Evolutionary conservation across 192 early-diverging fungal genomes (phyloP).

Genomic region (Rhizoclosmatium globosum): DNA sequence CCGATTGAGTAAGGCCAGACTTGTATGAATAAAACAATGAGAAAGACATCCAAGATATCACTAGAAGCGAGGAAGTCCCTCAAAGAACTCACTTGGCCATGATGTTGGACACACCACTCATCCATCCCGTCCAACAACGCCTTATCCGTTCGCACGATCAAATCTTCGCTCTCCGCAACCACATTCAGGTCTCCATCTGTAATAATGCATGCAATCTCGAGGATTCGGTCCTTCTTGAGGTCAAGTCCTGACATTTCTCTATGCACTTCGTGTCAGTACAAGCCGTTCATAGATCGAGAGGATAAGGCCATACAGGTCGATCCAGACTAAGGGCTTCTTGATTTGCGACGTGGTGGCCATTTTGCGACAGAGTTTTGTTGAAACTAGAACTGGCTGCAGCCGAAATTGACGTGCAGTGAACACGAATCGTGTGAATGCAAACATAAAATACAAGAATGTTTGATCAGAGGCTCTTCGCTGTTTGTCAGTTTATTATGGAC

Average conservation of each 20-base stretch:
- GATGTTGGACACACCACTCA: constrained; percentile 88
- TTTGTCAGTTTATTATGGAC: too few species aligned
- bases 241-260: constrained; percentile 81
- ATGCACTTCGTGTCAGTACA: not conserved
- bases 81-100: constrained; percentile 66
- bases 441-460: too few species aligned
- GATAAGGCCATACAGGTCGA: constrained; percentile 69
- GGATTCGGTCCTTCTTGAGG: constrained; percentile 51
- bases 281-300: not conserved
- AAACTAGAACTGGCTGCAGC: too few species aligned
- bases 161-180: constrained; percentile 64
- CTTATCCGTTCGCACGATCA: constrained; percentile 50
- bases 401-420: too few species aligned
- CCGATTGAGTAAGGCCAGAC: constrained; percentile 80
- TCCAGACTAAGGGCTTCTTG: constrained; percentile 78
- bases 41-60: not conserved
- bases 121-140: constrained; percentile 87
- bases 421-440: too few species aligned
- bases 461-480: too few species aligned
- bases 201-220: constrained; percentile 81
- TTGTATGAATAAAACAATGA: constrained; percentile 40
- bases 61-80: not conserved
- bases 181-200: constrained; percentile 89
- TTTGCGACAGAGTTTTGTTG: too few species aligned
- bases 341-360: not conserved